Evolutionary conservation across 179 eudicot genomes (phyloP).

Genomic region (Sideroxylon spinosum): DNA sequence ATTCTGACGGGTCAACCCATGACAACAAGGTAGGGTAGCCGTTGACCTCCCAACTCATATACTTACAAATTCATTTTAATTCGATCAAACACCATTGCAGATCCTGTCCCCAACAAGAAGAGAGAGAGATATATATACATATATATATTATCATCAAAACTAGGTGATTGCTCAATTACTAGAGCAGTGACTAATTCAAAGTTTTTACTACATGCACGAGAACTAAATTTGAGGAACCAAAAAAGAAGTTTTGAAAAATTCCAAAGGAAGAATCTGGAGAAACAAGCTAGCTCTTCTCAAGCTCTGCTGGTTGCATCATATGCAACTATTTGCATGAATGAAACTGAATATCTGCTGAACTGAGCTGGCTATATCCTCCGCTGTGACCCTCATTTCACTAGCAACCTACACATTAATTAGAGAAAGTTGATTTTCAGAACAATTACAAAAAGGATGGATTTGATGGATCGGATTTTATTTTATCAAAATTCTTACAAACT

Average conservation of each 20-base stretch:
- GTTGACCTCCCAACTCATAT: slow-evolving; percentile 16
- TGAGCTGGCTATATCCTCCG: slow-evolving; percentile 78
- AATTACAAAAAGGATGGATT: not conserved
- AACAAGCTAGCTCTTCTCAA: too few relatives aligned
- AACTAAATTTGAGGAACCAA: not conserved
- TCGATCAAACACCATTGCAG: slow-evolving; percentile 14
- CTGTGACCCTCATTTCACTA: slow-evolving; percentile 58
- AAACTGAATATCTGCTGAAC: slow-evolving; percentile 78
- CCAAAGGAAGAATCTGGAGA: not conserved
- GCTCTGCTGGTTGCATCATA: slow-evolving; percentile 8
- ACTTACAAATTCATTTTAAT: not conserved
- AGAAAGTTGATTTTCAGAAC: not conserved
- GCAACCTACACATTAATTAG: slow-evolving; percentile 46
- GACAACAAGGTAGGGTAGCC: not conserved
- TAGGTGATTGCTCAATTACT: not conserved
- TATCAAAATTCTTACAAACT: too few relatives aligned
- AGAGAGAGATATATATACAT: too few relatives aligned
- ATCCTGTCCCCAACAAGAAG: slow-evolving; percentile 13
- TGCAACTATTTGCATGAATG: slow-evolving; percentile 58
- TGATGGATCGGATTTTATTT: too few relatives aligned
- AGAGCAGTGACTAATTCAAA: not conserved
- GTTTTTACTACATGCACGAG: not conserved
- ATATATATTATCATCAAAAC: not conserved
- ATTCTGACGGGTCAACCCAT: slow-evolving; percentile 26
- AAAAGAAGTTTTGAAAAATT: not conserved